Evolutionary conservation across 306 rosid species (phyloP).

Genomic region (Fagus sylvatica): DNA sequence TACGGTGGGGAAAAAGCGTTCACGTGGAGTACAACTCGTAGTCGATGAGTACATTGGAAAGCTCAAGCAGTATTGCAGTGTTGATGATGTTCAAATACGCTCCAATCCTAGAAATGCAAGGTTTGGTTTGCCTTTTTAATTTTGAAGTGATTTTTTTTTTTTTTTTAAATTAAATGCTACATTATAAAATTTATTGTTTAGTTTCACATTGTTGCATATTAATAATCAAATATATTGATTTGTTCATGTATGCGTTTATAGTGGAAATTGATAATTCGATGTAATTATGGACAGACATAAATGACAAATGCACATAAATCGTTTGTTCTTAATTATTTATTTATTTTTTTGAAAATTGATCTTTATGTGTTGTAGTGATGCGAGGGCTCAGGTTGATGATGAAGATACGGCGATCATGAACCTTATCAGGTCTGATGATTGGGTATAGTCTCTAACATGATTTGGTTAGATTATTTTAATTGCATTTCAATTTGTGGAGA

Average conservation of each 20-base stretch:
- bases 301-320: too few relatives aligned
- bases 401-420: conserved; percentile 69
- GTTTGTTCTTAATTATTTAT: too few relatives aligned
- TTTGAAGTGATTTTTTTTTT: too few relatives aligned
- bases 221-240: too few relatives aligned
- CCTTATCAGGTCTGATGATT: conserved; percentile 72
- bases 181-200: too few relatives aligned
- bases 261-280: neutral
- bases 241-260: too few relatives aligned
- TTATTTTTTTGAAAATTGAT: neutral
- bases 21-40: conserved; percentile 63
- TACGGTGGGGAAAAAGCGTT: conserved; percentile 79
- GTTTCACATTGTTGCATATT: neutral
- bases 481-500: too few relatives aligned
- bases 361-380: conserved; percentile 49
- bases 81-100: conserved; percentile 71
- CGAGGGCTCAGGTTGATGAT: conserved; percentile 74
- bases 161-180: too few relatives aligned
- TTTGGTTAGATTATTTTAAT: neutral
- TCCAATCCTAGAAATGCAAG: conserved; percentile 79
- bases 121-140: too few relatives aligned
- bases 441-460: conserved; percentile 62
- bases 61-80: conserved; percentile 60
- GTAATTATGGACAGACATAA: too few relatives aligned
- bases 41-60: conserved; percentile 72